Percentiles rank a stretch among this genome's conserved stretches.
phyloP scores from a whole-genome alignment of 2,329 filamentous ascomycete genomes.

The Colletotrichum plurivorum region DNA sequence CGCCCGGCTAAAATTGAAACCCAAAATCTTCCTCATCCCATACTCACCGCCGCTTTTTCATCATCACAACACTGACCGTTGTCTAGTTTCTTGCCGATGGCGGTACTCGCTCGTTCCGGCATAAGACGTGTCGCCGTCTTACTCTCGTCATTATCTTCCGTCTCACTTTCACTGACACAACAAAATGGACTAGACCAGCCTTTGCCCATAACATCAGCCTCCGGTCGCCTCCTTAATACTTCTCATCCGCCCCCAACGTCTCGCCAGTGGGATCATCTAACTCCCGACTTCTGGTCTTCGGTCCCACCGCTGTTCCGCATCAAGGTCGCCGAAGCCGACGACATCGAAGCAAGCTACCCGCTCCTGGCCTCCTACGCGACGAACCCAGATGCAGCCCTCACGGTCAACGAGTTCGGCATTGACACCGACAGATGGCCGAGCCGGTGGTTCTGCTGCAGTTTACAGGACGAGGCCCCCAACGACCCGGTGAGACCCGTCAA shows the following conservation, averaged over 20 bases:
- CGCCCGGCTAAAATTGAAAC: no score
- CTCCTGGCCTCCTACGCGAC: constrained; percentile 2
- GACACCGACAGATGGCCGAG: background rate
- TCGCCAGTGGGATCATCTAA: background rate
- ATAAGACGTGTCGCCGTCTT: no score
- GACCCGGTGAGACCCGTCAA: background rate
- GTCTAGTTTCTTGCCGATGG: no score
- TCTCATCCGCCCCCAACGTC: background rate
- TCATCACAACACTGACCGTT: no score
- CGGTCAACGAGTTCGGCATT: constrained; percentile 10
- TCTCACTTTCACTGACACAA: no score
- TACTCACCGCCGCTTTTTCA: no score
- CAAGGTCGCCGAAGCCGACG: background rate
- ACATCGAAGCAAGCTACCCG: background rate
- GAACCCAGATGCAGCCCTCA: constrained; percentile 1
- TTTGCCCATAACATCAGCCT: no score
- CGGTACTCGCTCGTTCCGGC: no score
- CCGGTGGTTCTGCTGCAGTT: background rate
- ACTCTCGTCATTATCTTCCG: no score
- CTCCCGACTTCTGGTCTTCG: background rate
- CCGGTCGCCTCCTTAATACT: background rate
- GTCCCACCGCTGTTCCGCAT: background rate
- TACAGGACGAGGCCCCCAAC: background rate
- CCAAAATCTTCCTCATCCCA: no score
- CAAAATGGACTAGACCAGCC: no score